Conservation (phyloP, 73 alveolate species). For the Paramecium pentaurelia region DNA sequence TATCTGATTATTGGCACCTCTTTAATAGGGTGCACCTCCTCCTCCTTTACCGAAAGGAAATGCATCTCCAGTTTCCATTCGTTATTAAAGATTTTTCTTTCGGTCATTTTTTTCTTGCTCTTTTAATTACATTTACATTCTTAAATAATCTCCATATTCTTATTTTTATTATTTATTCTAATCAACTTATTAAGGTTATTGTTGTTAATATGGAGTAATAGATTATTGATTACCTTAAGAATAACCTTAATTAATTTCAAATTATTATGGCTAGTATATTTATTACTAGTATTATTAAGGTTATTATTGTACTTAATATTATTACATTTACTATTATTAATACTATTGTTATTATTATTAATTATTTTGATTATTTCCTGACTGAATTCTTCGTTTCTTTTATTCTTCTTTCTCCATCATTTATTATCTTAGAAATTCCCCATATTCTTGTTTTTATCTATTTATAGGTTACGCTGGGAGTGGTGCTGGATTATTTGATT, state of each 20-base stretch:
- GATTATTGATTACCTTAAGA: neutral
- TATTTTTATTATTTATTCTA: neutral
- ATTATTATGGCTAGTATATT: neutral
- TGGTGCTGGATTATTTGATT: neutral
- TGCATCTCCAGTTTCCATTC: neutral
- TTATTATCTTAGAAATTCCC: neutral
- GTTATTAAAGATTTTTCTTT: neutral
- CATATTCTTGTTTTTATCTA: slow-evolving; percentile 19
- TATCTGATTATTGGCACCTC: neutral
- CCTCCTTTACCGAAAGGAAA: slow-evolving; percentile 1
- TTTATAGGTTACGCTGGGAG: neutral
- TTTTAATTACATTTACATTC: slow-evolving; percentile 32
- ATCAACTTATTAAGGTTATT: neutral
- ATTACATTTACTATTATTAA: neutral
- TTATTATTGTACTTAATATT: neutral
- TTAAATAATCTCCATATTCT: slow-evolving; percentile 42
- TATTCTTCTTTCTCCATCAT: slow-evolving; percentile 27
- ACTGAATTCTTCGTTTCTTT: neutral
- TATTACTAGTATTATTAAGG: neutral
- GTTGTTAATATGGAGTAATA: neutral
- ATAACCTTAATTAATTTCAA: neutral
- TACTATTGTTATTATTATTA: neutral
- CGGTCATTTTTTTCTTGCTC: neutral
- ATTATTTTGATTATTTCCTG: slow-evolving; percentile 1
- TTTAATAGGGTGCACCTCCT: neutral